Percentiles rank a stretch among this genome's conserved stretches.
Conservation (phyloP, 768 basidiomycete genomes). For the Peribolospora baueri region DNA sequence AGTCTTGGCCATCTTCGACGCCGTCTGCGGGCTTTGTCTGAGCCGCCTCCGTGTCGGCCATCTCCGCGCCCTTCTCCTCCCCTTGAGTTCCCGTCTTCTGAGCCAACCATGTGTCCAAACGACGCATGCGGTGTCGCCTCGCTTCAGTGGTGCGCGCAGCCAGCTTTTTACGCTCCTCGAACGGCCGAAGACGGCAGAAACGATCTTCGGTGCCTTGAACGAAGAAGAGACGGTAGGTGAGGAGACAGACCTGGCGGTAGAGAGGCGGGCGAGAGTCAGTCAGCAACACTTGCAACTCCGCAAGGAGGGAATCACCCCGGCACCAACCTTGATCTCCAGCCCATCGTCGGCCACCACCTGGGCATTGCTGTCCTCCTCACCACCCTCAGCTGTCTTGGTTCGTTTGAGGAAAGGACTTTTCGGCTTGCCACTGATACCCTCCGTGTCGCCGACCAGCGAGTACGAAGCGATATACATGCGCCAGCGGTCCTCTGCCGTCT, state of each 20-base stretch:
- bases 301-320: constrained; percentile 15
- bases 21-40: no score
- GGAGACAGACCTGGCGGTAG: constrained; percentile 61
- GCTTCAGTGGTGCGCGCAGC: no score
- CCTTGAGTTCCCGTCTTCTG: no score
- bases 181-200: no score
- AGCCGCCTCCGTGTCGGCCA: no score
- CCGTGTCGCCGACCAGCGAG: constrained; percentile 22
- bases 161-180: no score
- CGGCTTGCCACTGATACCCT: constrained; percentile 16
- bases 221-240: constrained; percentile 48
- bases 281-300: constrained; percentile 11
- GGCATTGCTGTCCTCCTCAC: neutral
- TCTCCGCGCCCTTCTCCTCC: no score
- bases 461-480: constrained; percentile 24
- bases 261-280: constrained; percentile 28
- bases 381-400: neutral
- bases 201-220: constrained; percentile 29
- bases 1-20: no score
- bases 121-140: no score
- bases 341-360: neutral
- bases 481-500: constrained; percentile 22
- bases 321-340: neutral
- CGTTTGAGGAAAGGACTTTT: neutral
- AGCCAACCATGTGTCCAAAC: no score